These are phyloP conservation scores for Neophaeococcomyces aloes DNA, from an alignment of 2,329 filamentous ascomycete genomes.

Conservation along the genomic window DNA sequence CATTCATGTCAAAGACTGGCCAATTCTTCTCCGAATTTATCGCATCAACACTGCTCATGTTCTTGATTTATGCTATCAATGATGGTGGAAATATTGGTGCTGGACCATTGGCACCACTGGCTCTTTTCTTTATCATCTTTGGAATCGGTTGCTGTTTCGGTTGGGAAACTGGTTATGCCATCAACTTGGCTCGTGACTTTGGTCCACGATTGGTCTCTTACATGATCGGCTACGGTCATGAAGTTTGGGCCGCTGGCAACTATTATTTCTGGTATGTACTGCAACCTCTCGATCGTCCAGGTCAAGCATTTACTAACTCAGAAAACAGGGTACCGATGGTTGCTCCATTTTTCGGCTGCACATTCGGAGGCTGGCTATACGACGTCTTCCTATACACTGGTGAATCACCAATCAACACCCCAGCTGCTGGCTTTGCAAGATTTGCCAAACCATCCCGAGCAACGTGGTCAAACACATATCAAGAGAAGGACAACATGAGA, in stretches of 20 bases:
- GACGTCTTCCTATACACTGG: slow-evolving; percentile 61
- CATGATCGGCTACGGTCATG: slow-evolving; percentile 51
- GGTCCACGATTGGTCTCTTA: slow-evolving; percentile 37
- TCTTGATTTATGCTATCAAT: slow-evolving; percentile 60
- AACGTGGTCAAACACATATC: slow-evolving; percentile 20
- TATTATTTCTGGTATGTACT: slow-evolving; percentile 43
- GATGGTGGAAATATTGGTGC: slow-evolving; percentile 40
- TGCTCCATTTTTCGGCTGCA: slow-evolving; percentile 54
- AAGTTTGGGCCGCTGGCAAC: slow-evolving; percentile 56
- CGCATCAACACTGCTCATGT: slow-evolving; percentile 57
- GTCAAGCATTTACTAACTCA: background rate
- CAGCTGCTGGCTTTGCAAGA: slow-evolving; percentile 50
- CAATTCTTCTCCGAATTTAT: slow-evolving; percentile 66
- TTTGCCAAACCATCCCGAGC: slow-evolving; percentile 28
- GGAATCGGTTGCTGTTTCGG: slow-evolving; percentile 64
- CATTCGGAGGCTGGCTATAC: slow-evolving; percentile 56
- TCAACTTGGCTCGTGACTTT: slow-evolving; percentile 64
- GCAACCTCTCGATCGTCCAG: background rate
- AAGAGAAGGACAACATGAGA: too few species aligned
- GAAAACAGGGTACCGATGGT: slow-evolving; percentile 54
- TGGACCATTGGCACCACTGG: slow-evolving; percentile 48
- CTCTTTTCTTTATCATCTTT: slow-evolving; percentile 62
- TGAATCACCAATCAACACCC: slow-evolving; percentile 55
- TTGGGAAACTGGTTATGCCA: slow-evolving; percentile 67
- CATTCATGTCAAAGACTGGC: slow-evolving; percentile 52